Conservation (phyloP, 2,329 filamentous ascomycete genomes). For the Botrytis tulipae region DNA sequence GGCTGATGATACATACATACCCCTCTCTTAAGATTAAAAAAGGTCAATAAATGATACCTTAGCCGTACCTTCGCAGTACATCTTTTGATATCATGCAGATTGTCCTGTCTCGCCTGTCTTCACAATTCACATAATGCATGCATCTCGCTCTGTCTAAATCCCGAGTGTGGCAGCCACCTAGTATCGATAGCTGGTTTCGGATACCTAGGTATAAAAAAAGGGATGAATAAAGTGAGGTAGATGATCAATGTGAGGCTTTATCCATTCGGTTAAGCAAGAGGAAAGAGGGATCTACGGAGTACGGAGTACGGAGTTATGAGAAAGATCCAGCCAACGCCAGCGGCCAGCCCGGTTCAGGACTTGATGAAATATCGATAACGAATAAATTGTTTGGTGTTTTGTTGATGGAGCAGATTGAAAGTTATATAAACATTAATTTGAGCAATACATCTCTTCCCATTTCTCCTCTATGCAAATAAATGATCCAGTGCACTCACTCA, state of each 20-base stretch:
- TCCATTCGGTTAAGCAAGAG: background rate
- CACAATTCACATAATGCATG: background rate
- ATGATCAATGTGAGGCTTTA: background rate
- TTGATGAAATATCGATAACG: background rate
- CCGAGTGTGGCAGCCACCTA: background rate
- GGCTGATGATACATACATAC: background rate
- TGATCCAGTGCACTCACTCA: background rate
- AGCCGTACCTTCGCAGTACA: background rate
- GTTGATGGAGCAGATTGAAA: background rate
- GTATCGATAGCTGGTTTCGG: background rate
- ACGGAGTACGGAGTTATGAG: background rate
- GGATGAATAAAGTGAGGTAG: background rate
- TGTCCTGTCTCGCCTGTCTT: background rate
- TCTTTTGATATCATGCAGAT: background rate
- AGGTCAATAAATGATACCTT: background rate
- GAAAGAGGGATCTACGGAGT: background rate
- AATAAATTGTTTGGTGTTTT: background rate
- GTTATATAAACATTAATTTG: background rate
- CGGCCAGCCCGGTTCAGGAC: background rate
- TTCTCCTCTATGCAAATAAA: background rate
- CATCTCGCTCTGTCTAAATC: background rate
- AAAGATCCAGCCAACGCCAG: background rate
- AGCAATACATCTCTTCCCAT: background rate
- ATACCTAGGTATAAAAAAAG: constrained; percentile 3
- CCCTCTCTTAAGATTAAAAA: constrained; percentile 5